Conservation (phyloP, 257 asterid species). For the Mentha longifolia region DNA sequence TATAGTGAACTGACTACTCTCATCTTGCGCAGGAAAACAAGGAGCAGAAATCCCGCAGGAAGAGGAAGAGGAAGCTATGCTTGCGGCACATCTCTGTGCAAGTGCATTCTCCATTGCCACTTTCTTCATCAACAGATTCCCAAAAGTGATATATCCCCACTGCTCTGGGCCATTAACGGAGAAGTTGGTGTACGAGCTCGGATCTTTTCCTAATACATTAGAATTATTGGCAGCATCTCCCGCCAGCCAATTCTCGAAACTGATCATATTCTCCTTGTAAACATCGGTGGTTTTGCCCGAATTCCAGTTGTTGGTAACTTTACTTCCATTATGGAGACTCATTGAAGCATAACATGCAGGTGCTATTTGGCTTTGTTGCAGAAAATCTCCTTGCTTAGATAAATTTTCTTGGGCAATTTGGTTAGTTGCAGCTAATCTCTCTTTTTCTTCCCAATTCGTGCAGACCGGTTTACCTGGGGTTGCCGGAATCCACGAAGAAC, state of each 20-base stretch:
- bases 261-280: conserved; percentile 23
- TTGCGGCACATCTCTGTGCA: conserved; percentile 28
- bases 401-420: conserved; percentile 30
- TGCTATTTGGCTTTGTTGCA: conserved; percentile 30
- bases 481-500: conserved; percentile 60
- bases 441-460: conserved; percentile 34
- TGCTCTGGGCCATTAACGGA: conserved; percentile 32
- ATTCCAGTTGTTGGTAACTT: conserved; percentile 17
- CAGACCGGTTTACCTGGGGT: conserved; percentile 70
- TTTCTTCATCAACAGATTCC: conserved; percentile 51
- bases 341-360: conserved; percentile 35
- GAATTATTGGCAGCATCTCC: conserved; percentile 25
- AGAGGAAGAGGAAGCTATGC: conserved; percentile 23
- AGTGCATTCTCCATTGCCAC: conserved; percentile 38
- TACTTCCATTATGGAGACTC: conserved; percentile 20
- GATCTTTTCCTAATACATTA: too few species aligned
- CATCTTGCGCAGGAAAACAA: conserved; percentile 28
- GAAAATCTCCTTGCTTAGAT: conserved; percentile 28
- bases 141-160: conserved; percentile 43
- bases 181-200: conserved; percentile 22
- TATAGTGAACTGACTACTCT: conserved; percentile 32
- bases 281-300: conserved; percentile 26
- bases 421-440: background rate
- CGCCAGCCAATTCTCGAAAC: conserved; percentile 40
- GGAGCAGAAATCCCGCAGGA: conserved; percentile 22